phyloP scores from a whole-genome alignment of 129 eudicot species.

The Saussurea involucrata region DNA sequence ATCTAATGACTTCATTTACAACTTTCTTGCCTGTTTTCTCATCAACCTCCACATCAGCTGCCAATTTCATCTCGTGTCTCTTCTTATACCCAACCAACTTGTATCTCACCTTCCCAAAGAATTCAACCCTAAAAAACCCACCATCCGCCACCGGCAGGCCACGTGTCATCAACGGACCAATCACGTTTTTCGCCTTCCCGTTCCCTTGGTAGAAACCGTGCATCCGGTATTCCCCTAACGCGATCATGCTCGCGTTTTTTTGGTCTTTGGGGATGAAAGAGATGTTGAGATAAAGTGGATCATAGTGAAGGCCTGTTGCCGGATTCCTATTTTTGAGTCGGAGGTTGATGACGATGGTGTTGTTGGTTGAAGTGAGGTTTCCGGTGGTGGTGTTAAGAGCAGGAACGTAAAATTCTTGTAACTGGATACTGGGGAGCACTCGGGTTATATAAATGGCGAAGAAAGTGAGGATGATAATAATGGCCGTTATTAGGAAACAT shows the following conservation, averaged over 20 bases:
- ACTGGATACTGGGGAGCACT: background rate
- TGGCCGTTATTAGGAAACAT: background rate
- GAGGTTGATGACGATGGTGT: background rate
- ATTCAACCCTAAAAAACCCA: background rate
- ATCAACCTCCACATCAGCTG: background rate
- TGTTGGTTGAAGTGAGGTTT: background rate
- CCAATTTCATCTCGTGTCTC: background rate
- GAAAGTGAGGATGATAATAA: background rate
- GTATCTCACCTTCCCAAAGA: background rate
- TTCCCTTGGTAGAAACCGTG: background rate
- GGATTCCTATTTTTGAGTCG: background rate
- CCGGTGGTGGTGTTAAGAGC: background rate
- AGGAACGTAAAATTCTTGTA: background rate
- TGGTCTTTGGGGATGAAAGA: background rate
- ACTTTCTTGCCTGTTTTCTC: slow-evolving; percentile 13
- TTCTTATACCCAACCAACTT: background rate
- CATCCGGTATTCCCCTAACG: background rate
- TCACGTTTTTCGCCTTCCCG: background rate
- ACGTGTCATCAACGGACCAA: background rate
- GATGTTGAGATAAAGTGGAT: background rate
- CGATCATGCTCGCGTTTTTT: background rate
- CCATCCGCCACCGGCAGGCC: background rate
- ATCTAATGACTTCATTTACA: slow-evolving; percentile 17
- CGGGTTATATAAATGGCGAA: background rate
- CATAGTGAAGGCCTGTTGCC: background rate